Conservation (phyloP, 1,139 yeast species). For the Candida neerlandica region DNA sequence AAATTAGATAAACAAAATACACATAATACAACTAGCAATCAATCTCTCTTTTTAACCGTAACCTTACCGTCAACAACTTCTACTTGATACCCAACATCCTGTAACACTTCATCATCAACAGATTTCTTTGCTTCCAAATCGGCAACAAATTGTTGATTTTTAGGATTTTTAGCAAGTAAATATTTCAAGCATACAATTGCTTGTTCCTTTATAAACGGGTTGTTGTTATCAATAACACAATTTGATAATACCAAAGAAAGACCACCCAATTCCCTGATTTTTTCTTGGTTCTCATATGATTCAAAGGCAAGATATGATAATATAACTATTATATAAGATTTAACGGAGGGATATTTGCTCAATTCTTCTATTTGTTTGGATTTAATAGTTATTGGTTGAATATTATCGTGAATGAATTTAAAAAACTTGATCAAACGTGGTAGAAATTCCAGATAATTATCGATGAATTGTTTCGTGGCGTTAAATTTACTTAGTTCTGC, state of each 20-base stretch:
- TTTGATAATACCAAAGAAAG: conserved; percentile 73
- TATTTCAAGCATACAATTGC: conserved; percentile 78
- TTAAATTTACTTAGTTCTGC: conserved; percentile 54
- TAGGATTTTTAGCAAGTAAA: conserved; percentile 60
- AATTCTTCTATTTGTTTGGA: conserved; percentile 28
- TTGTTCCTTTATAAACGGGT: conserved; percentile 86
- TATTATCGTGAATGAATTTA: conserved; percentile 50
- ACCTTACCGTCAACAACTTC: conserved; percentile 41
- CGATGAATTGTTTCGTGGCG: conserved; percentile 52
- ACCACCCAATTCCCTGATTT: conserved; percentile 66
- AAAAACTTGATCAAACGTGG: conserved; percentile 48
- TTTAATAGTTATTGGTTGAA: conserved; percentile 37
- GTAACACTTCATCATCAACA: conserved; percentile 36
- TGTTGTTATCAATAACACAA: conserved; percentile 83
- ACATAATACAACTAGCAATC: background rate
- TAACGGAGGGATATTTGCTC: conserved; percentile 60
- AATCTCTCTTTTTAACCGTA: conserved; percentile 20
- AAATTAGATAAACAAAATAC: background rate
- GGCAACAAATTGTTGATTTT: conserved; percentile 77
- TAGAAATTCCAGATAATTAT: conserved; percentile 45
- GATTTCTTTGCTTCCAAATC: conserved; percentile 40
- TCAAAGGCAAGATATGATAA: conserved; percentile 56
- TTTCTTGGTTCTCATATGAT: conserved; percentile 63
- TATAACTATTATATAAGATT: conserved; percentile 62
- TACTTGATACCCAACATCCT: conserved; percentile 45